These are phyloP conservation scores for Leishmania martiniquensis DNA, from an alignment of 208 protist genomes.

Conservation along the genomic window DNA sequence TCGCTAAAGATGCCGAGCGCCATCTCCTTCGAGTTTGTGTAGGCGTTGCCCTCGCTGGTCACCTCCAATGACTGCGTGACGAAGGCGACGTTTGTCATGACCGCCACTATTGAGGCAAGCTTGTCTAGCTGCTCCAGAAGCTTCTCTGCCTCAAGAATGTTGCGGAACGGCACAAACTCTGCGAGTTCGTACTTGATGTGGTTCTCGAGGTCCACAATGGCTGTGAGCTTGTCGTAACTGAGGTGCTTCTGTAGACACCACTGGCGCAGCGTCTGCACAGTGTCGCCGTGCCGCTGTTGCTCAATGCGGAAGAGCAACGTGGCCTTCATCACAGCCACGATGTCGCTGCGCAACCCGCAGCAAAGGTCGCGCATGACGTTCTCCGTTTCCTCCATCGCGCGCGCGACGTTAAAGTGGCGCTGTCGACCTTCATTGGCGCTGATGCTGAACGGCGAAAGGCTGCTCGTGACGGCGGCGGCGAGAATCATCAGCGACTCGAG, in stretches of 20 bases:
- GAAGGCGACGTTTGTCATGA: conserved; percentile 65
- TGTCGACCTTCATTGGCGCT: conserved; percentile 30
- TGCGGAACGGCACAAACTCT: conserved; percentile 64
- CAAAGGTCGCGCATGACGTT: conserved; percentile 70
- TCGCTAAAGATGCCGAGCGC: conserved; percentile 80
- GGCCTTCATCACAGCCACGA: conserved; percentile 61
- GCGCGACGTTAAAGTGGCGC: conserved; percentile 35
- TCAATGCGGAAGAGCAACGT: conserved; percentile 66
- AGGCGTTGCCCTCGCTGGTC: conserved; percentile 70
- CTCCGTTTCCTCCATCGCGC: conserved; percentile 67
- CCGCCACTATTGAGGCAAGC: conserved; percentile 55
- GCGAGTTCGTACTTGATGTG: conserved; percentile 80
- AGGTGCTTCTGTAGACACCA: conserved; percentile 67
- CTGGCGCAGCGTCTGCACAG: conserved; percentile 54
- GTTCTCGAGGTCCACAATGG: conserved; percentile 61
- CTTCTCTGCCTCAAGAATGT: conserved; percentile 59
- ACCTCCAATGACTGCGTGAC: conserved; percentile 66
- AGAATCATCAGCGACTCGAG: conserved; percentile 76
- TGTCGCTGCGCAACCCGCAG: conserved; percentile 66
- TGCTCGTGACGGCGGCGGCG: conserved; percentile 65
- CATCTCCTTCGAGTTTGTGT: conserved; percentile 69
- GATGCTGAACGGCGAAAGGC: conserved; percentile 64
- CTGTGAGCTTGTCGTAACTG: conserved; percentile 65
- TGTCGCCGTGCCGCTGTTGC: conserved; percentile 34
- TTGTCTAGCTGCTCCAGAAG: conserved; percentile 65